phyloP scores from a whole-genome alignment of 805 yeast genomes.

The Ogataea pignaliae region DNA sequence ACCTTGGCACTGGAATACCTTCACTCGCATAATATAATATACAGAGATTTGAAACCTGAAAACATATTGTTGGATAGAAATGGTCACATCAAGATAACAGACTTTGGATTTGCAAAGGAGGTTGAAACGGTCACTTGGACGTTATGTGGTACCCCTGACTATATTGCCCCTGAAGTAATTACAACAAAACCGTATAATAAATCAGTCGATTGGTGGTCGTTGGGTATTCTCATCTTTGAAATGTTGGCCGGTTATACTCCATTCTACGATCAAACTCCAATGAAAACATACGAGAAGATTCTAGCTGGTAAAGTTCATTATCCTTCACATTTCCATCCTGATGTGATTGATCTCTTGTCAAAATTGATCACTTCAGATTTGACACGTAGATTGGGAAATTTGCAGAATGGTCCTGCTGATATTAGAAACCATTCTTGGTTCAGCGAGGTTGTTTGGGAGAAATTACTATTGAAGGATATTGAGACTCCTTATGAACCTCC shows the following conservation, averaged over 20 bases:
- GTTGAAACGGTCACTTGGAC: constrained; percentile 58
- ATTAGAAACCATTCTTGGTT: constrained; percentile 57
- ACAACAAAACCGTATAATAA: constrained; percentile 60
- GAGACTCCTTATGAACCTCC: constrained; percentile 66
- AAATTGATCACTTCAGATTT: constrained; percentile 52
- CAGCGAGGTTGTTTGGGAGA: constrained; percentile 57
- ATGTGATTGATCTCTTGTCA: constrained; percentile 45
- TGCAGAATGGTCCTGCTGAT: constrained; percentile 54
- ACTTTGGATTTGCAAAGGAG: constrained; percentile 61
- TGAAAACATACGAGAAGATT: constrained; percentile 60
- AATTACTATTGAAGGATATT: constrained; percentile 49
- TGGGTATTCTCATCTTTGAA: constrained; percentile 56
- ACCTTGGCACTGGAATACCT: constrained; percentile 54
- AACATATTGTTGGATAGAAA: constrained; percentile 53
- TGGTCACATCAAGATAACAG: constrained; percentile 58
- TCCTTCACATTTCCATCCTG: constrained; percentile 52
- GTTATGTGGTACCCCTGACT: constrained; percentile 61
- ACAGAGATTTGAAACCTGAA: constrained; percentile 60
- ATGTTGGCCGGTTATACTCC: constrained; percentile 63
- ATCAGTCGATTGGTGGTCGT: constrained; percentile 64
- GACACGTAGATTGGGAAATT: constrained; percentile 52
- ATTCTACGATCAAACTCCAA: constrained; percentile 58
- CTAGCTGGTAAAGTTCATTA: constrained; percentile 48
- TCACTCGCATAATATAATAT: constrained; percentile 55
- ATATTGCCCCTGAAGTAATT: constrained; percentile 63